These are phyloP conservation scores for Tylopilus cervinicoccineus DNA, from an alignment of 768 basidiomycete species.

Conservation along the genomic window DNA sequence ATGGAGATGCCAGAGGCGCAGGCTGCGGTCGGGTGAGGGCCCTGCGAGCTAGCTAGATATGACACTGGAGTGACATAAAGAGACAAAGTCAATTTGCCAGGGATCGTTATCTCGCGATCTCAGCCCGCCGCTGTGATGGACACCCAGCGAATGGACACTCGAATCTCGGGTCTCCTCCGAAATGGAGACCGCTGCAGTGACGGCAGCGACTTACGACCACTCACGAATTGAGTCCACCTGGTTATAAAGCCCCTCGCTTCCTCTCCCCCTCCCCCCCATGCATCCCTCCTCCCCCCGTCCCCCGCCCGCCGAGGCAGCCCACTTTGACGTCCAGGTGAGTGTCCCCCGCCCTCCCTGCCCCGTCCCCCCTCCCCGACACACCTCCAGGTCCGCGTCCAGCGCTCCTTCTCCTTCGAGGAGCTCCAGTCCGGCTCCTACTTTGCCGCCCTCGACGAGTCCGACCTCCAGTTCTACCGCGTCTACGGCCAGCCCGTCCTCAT, in stretches of 20 bases:
- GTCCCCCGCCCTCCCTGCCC: not conserved
- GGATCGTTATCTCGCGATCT: slow-evolving; percentile 34
- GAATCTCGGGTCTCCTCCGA: slow-evolving; percentile 23
- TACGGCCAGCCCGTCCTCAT: slow-evolving; percentile 33
- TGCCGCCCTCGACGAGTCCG: slow-evolving; percentile 28
- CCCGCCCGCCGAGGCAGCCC: slow-evolving; percentile 6
- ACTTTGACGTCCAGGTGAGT: slow-evolving; percentile 24
- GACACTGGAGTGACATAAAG: too few relatives aligned
- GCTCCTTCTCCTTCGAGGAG: slow-evolving; percentile 32
- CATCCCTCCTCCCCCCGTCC: not conserved
- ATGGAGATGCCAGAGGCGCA: slow-evolving; percentile 33
- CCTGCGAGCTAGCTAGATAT: too few relatives aligned
- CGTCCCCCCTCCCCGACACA: not conserved
- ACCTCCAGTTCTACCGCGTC: slow-evolving; percentile 30
- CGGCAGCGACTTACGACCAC: slow-evolving; percentile 25
- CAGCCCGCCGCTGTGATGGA: slow-evolving; percentile 7
- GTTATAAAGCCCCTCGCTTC: slow-evolving; percentile 29
- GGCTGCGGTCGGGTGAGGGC: slow-evolving; percentile 29
- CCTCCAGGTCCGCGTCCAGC: slow-evolving; percentile 29
- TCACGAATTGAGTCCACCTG: slow-evolving; percentile 27
- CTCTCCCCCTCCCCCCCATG: slow-evolving; percentile 5
- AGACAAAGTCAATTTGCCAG: too few relatives aligned
- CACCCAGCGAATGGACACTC: slow-evolving; percentile 13
- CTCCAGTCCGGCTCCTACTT: slow-evolving; percentile 33
- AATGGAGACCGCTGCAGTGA: slow-evolving; percentile 26